Percentiles rank a stretch among this genome's conserved stretches.
Conservation (phyloP, 2,329 filamentous ascomycete genomes). For the Verticillium longisporum region DNA sequence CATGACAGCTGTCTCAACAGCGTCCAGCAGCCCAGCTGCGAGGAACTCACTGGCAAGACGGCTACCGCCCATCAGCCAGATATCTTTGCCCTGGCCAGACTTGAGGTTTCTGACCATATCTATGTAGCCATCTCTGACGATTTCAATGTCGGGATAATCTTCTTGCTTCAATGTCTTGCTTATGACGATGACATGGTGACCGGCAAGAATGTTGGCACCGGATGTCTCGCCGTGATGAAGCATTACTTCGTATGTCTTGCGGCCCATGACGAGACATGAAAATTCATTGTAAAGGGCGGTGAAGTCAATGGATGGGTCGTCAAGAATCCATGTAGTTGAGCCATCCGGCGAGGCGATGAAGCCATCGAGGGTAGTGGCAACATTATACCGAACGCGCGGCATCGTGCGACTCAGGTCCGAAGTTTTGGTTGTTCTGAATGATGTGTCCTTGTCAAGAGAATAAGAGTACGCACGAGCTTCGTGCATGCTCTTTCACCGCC, state of each 20-base stretch:
- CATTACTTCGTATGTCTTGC: conserved; percentile 25
- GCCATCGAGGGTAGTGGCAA: conserved; percentile 25
- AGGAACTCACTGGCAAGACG: conserved; percentile 20
- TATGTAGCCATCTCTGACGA: conserved; percentile 14
- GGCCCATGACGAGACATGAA: conserved; percentile 25
- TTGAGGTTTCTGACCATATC: conserved; percentile 15
- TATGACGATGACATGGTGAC: conserved; percentile 18
- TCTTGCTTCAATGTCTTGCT: conserved; percentile 13
- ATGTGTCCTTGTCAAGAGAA: too few species aligned
- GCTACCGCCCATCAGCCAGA: conserved; percentile 30
- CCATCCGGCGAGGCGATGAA: conserved; percentile 23
- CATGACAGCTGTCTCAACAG: conserved; percentile 21
- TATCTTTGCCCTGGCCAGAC: conserved; percentile 14
- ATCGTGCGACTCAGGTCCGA: not conserved
- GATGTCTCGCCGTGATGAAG: not conserved
- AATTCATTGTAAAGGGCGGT: conserved; percentile 21
- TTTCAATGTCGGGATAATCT: conserved; percentile 11
- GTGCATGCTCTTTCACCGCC: too few species aligned
- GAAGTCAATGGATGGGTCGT: conserved; percentile 25
- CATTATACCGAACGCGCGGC: conserved; percentile 21
- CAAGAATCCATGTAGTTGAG: conserved; percentile 21
- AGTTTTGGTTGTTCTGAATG: not conserved
- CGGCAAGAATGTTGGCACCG: conserved; percentile 15
- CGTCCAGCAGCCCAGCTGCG: conserved; percentile 20
- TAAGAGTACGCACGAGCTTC: too few species aligned